Evolutionary conservation across 177 flowering plant genomes (phyloP), one percentile per base, ranked within the genome.

Genomic region (Tripterygium wilfordii): DNA sequence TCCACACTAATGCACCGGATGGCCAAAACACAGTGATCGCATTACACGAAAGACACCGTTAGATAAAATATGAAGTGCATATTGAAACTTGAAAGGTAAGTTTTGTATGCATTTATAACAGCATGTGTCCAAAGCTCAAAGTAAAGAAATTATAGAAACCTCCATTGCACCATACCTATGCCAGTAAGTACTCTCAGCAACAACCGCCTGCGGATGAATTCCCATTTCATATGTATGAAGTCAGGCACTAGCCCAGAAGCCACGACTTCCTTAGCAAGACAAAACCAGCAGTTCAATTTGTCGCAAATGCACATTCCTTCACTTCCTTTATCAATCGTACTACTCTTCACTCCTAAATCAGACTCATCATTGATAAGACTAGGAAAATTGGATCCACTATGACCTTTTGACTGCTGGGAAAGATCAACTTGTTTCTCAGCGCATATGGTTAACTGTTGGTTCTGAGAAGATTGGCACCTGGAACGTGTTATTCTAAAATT

Each of bases 181-280:
- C 64, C 49, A 45, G 14, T 14, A 14, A 72, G 74, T 19, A 80
- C 48, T 46, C 69, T 71, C 49, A 81, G 36, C 22, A 49, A 63
- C 42, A 80, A 75, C 36, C 71, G 62, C 64, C 95, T 70, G 53
- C 78, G 72, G 27, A 59, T 59, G 54, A 64, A 54, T 59, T 84
- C 91, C 94, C 87, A 82, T 52, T 77, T 84, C 58, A 86, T 7
- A 45, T 30, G 19, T 57, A 86, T 54, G 48, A 67, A 63, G 49
- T 65, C 64, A 27, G 19, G 56, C 42, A 82, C 21, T 16, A 54
- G 61, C n/a, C 78, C 77, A 48, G 67, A 56, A 55, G 54, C 60
- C 39, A 45, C 48, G 45, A 75, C 72, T 53, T 82, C 72, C 40
- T 38, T 22, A 13, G 50, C 63, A 60, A 72, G 67, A 60, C 88